Evolutionary conservation across 176 grass and related monocot species (phyloP).

Genomic region (Aegilops bicornis): DNA sequence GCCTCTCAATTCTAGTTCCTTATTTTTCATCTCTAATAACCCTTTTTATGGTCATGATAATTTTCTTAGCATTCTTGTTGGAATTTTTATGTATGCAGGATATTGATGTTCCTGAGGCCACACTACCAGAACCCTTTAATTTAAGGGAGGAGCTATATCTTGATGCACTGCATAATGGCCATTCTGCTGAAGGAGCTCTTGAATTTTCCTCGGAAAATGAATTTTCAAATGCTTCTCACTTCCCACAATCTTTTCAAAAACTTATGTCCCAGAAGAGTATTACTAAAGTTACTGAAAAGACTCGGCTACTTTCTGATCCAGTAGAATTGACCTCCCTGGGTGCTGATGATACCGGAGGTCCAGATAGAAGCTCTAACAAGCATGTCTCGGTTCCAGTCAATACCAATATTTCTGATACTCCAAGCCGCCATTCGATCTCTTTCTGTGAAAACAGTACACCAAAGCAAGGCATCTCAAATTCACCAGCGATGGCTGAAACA

Average conservation of each 20-base stretch:
- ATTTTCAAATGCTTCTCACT: slow-evolving; percentile 64
- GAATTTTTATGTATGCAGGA: slow-evolving; percentile 46
- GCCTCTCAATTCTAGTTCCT: background rate
- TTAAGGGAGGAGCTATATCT: slow-evolving; percentile 38
- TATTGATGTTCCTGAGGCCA: slow-evolving; percentile 71
- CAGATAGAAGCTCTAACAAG: slow-evolving; percentile 28
- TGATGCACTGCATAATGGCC: slow-evolving; percentile 26
- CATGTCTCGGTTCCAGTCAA: slow-evolving; percentile 8
- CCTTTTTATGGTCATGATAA: slow-evolving; percentile 1
- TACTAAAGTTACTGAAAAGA: slow-evolving; percentile 37
- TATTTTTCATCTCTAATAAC: slow-evolving; percentile 13
- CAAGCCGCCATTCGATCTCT: slow-evolving; percentile 22
- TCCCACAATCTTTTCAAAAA: slow-evolving; percentile 71
- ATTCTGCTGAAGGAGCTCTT: slow-evolving; percentile 28
- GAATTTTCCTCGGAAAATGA: slow-evolving; percentile 36
- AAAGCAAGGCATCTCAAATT: slow-evolving; percentile 38
- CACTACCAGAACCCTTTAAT: slow-evolving; percentile 89
- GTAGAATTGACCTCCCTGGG: slow-evolving; percentile 4
- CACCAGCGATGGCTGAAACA: slow-evolving; percentile 43
- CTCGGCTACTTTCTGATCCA: slow-evolving; percentile 48
- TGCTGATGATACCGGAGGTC: slow-evolving; percentile 21
- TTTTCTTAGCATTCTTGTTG: slow-evolving; percentile 18
- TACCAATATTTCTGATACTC: slow-evolving; percentile 36
- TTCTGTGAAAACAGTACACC: slow-evolving; percentile 53
- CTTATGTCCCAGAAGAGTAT: slow-evolving; percentile 62